Evolutionary conservation across 2,329 filamentous ascomycete species (phyloP).

Genomic region (Paramyrothecium sp.): DNA sequence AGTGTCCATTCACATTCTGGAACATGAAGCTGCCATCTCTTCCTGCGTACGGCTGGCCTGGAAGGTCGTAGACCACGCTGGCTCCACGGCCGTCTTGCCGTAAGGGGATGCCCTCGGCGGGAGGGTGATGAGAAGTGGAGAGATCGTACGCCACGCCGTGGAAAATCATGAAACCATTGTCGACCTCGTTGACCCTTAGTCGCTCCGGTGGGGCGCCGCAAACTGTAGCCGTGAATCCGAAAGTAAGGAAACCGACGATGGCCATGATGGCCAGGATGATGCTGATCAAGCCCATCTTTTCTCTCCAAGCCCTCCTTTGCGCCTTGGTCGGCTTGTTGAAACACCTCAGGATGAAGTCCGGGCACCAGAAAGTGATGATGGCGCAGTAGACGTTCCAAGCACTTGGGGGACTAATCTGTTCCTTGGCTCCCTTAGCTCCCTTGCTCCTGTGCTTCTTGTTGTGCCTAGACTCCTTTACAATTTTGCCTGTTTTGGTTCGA

Average conservation of each 20-base stretch:
- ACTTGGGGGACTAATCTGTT: conserved; percentile 75
- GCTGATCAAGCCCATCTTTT: conserved; percentile 96
- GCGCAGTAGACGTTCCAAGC: conserved; percentile 96
- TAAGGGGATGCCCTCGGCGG: conserved; percentile 72
- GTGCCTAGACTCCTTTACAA: conserved; percentile 54
- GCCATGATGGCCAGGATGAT: conserved; percentile 86
- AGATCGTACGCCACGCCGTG: conserved; percentile 90
- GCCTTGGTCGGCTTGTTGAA: conserved; percentile 83
- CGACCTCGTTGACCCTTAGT: conserved; percentile 80
- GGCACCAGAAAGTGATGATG: conserved; percentile 91
- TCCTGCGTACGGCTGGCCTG: conserved; percentile 72
- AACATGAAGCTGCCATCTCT: conserved; percentile 95
- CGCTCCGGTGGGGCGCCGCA: conserved; percentile 72
- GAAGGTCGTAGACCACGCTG: conserved; percentile 87
- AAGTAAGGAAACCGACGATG: conserved; percentile 92
- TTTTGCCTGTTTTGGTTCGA: conserved; percentile 55
- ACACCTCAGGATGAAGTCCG: conserved; percentile 78
- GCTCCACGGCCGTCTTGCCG: conserved; percentile 47
- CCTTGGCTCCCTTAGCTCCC: conserved; percentile 43
- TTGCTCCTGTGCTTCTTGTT: conserved; percentile 47
- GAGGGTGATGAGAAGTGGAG: conserved; percentile 72
- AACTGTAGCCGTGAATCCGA: conserved; percentile 89
- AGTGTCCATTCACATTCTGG: conserved; percentile 96
- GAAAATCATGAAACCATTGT: conserved; percentile 87
- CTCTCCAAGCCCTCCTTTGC: conserved; percentile 90